These are phyloP conservation scores for Solanum ahanhuiri DNA, from an alignment of 257 asterid genomes.

Conservation along the genomic window DNA sequence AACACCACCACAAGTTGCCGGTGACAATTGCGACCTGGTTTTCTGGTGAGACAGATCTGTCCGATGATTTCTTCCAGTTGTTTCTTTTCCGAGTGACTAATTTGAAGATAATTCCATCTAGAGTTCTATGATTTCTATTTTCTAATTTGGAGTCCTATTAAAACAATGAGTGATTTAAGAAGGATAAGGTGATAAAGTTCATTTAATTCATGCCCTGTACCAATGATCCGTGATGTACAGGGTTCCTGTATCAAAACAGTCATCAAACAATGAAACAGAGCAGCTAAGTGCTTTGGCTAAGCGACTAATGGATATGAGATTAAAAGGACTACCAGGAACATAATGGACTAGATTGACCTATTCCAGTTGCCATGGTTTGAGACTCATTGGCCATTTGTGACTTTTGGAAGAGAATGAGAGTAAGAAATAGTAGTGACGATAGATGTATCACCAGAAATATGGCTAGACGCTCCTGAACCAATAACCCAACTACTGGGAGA, in stretches of 20 bases:
- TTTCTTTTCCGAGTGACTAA: not conserved
- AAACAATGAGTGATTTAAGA: not conserved
- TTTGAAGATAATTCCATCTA: not conserved
- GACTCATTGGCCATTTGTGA: not conserved
- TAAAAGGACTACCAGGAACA: not conserved
- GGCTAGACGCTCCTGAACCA: not conserved
- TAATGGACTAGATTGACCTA: not conserved
- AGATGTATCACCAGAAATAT: not conserved
- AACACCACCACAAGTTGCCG: not conserved
- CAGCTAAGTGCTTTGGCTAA: not conserved
- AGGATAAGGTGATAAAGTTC: not conserved
- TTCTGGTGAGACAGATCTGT: not conserved
- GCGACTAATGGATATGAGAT: not conserved
- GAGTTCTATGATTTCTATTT: not conserved
- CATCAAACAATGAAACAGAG: not conserved
- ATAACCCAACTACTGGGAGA: not conserved
- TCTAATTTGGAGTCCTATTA: not conserved
- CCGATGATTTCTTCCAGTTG: not conserved
- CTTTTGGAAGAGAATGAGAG: not conserved
- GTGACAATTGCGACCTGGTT: not conserved
- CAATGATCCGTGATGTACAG: not conserved
- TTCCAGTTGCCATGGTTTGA: not conserved
- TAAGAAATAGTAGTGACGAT: not conserved
- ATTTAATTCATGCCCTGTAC: not conserved
- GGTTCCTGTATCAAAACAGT: not conserved